A percentile compares a stretch with the other conserved stretches of the same genome.
These are phyloP conservation scores for Diaporthe sp. DNA, from an alignment of 2,329 filamentous ascomycete genomes.

Conservation along the genomic window DNA sequence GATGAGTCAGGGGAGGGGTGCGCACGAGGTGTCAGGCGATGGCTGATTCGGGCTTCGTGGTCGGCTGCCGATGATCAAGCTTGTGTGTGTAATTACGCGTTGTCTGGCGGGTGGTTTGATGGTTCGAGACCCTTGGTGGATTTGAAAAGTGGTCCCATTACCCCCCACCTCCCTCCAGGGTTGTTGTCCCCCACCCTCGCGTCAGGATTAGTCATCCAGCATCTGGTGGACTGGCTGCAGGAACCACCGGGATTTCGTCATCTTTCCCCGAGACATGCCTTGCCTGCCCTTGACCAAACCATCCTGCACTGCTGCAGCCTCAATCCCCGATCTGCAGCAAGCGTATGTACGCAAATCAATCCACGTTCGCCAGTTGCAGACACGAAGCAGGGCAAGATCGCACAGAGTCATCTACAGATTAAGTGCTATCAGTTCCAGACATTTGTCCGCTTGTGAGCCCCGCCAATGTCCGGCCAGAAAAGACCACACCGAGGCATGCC, in stretches of 20 bases:
- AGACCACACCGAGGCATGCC: neutral
- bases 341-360: too few relatives aligned
- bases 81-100: neutral
- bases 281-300: neutral
- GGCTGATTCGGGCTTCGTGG: neutral
- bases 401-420: neutral
- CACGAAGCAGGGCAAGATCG: neutral
- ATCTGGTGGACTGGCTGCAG: neutral
- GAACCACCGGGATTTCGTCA: neutral
- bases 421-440: neutral
- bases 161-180: neutral
- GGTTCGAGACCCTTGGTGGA: neutral
- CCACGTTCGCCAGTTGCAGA: neutral
- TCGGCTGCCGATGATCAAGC: neutral
- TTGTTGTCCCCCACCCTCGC: neutral
- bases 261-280: neutral
- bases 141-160: slow-evolving; percentile 7
- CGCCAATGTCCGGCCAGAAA: neutral
- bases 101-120: slow-evolving; percentile 11
- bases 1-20: slow-evolving; percentile 4
- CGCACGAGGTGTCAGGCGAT: neutral
- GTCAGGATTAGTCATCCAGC: neutral
- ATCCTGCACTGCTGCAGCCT: neutral
- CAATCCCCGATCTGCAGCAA: neutral
- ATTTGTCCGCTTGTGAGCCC: neutral